Evolutionary conservation across 2,329 filamentous ascomycete species (phyloP).

Genomic region (Penicillium polonicum): DNA sequence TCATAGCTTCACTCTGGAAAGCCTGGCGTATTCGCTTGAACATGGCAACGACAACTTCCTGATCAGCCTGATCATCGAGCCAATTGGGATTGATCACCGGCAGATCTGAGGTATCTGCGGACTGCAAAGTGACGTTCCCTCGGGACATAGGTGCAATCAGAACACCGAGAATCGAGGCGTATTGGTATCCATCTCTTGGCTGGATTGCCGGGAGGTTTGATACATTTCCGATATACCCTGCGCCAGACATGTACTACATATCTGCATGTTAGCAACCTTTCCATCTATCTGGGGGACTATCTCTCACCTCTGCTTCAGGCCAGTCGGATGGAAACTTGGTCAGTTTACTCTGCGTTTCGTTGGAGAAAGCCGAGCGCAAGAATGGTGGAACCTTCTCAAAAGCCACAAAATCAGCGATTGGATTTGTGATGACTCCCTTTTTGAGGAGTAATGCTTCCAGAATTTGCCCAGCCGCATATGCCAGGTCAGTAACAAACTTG

Average conservation of each 20-base stretch:
- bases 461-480: conserved; percentile 16
- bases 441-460: conserved; percentile 10
- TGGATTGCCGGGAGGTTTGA: conserved; percentile 19
- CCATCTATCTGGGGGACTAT: background rate
- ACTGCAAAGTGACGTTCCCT: conserved; percentile 45
- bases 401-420: conserved; percentile 27
- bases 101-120: conserved; percentile 25
- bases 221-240: conserved; percentile 28
- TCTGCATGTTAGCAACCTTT: background rate
- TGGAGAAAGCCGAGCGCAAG: conserved; percentile 22
- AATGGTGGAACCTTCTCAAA: conserved; percentile 36
- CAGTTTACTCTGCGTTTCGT: conserved; percentile 17
- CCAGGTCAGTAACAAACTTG: conserved; percentile 14
- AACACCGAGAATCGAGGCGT: conserved; percentile 26
- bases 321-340: conserved; percentile 34
- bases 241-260: conserved; percentile 26
- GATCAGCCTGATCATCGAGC: conserved; percentile 43
- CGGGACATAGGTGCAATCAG: conserved; percentile 41
- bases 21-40: conserved; percentile 46
- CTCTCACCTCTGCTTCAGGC: conserved; percentile 36
- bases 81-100: conserved; percentile 51
- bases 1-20: conserved; percentile 31
- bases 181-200: conserved; percentile 26
- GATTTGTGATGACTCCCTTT: conserved; percentile 27
- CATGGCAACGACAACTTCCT: conserved; percentile 45